Evolutionary conservation across 768 basidiomycete species (phyloP).

Genomic region (Sarcomyxa edulis): DNA sequence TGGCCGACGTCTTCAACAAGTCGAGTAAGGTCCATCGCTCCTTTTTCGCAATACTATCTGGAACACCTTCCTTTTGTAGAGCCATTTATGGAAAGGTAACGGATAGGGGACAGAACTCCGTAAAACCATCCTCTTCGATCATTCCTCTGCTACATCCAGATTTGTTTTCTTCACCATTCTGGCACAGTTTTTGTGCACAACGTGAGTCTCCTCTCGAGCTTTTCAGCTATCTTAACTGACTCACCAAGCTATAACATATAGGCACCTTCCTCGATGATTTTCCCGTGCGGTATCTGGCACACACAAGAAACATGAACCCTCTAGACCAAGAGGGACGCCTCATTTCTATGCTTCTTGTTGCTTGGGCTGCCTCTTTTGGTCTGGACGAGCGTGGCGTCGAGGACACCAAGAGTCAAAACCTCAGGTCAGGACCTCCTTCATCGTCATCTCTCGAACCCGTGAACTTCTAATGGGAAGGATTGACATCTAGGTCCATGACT

Average conservation of each 20-base stretch:
- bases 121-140: conserved; percentile 26
- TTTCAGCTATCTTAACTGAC: conserved; percentile 8
- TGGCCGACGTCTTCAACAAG: conserved; percentile 77
- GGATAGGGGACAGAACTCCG: conserved; percentile 39
- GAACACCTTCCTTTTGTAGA: conserved; percentile 30
- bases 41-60: conserved; percentile 1
- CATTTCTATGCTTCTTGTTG: conserved; percentile 73
- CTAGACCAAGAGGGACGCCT: conserved; percentile 73
- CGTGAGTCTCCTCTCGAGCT: conserved; percentile 39
- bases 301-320: conserved; percentile 52
- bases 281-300: conserved; percentile 62
- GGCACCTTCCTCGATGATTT: conserved; percentile 84
- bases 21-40: conserved; percentile 60
- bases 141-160: conserved; percentile 72
- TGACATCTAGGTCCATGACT: no score
- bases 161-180: conserved; percentile 85
- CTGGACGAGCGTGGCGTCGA: conserved; percentile 74
- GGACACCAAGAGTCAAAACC: no score
- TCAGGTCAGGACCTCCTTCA: no score
- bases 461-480: no score
- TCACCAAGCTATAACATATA: conserved; percentile 72
- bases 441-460: no score
- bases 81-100: conserved; percentile 75
- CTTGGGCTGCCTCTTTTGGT: conserved; percentile 90
- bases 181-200: conserved; percentile 79